Base-by-base conservation (phyloP, 2,329 filamentous ascomycete genomes). In the Penicillium sp. region DNA sequence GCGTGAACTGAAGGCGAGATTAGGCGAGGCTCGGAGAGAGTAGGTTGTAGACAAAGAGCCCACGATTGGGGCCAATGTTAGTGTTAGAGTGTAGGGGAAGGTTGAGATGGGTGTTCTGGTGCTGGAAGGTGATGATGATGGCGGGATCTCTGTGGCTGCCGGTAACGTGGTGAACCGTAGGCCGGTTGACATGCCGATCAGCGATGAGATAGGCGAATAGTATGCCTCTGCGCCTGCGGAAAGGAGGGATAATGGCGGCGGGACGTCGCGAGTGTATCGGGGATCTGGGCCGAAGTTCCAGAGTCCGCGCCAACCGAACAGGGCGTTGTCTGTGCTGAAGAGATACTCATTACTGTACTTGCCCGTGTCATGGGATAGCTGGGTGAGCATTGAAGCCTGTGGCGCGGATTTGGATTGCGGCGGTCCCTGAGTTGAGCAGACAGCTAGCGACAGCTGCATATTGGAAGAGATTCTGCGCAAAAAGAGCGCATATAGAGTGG, bases 161-260 rank as follows among this genome's bases (percentile, higher is more conserved):
- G 83, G 51, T 21, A 97, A 77, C 12, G 94, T 97, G 38, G 91
- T 90, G 72, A 97, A 99, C 47, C 94, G 85, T 46, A 91, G 80
- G 7, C 92, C 94, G 9, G 95, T 84, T 60, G 91, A 96, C 70
- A 97, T 85, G 45, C 94, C 94, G 46, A 93, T 90, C 23, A 91
- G 91, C 69, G 97, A 97, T 72, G 97, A 97, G 56, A 97, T 77
- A 0, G 92, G 88, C 23, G 93, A 94, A 77, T 99, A 99, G 77
- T 97, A 99, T 35, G 96, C 80, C 74, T 99, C 94, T 52, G 87
- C 93, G 35, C 94, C 94, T 3, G 90, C 90, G 67, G 90, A 96
- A 70, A 97, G 91, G 21, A 93, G 86, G 9, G 92, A 76, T 86
- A 88, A 55, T 87, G 84, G 63, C 81, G 83, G 68, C 88, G 86